Base-by-base conservation (phyloP, 352 stramenopile genomes). In the Globisporangium abappressorium region DNA sequence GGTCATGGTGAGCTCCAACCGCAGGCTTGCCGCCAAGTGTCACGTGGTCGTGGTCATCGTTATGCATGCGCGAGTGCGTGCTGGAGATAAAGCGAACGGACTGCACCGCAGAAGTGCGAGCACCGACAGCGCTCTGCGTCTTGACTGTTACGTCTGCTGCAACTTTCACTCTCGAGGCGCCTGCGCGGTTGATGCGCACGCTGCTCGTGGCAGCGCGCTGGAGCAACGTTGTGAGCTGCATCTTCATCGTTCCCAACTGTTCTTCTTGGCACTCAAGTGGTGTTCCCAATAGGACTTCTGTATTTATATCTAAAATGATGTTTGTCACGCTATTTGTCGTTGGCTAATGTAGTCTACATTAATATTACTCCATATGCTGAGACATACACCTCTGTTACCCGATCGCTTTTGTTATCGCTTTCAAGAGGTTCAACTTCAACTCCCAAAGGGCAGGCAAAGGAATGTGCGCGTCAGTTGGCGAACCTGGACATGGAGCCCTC, bases 11-110 rank as follows among this genome's bases (percentile, higher is more conserved):
- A 24, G 68, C 67, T 30, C 64, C 70, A 38, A 68, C 64, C 76
- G 26, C 63, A 59, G 33, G 33, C n/a, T 62, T 62, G 86, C 58
- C 38, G 64, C 85, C 77, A 68, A 86, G 76, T 49, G 87, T 69
- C 30, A 66, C 62, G n/a, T 81, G 70, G 11, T 73, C 64, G 6
- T 49, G 41, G 43, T 77, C 55, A 24, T 75, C 69, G 34, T 66
- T 64, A 47, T 85, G 75, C 53, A 80, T 53, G 28, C 51, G 69
- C 65, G 68, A 28, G 20, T 67, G 36, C 18, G 63, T 70, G n/a
- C 56, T 67, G 3, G 82, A 81, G 56, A 84, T 78, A 15, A 69
- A 63, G 6, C 71, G 74, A 26, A 54, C 30, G 22, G 65, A 56
- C 54, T 63, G 12, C 28, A 57, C 9, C 7, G 6, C 24, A 30